Evolutionary conservation across 106 monocot species (phyloP).

Genomic region (Acorus gramineus): DNA sequence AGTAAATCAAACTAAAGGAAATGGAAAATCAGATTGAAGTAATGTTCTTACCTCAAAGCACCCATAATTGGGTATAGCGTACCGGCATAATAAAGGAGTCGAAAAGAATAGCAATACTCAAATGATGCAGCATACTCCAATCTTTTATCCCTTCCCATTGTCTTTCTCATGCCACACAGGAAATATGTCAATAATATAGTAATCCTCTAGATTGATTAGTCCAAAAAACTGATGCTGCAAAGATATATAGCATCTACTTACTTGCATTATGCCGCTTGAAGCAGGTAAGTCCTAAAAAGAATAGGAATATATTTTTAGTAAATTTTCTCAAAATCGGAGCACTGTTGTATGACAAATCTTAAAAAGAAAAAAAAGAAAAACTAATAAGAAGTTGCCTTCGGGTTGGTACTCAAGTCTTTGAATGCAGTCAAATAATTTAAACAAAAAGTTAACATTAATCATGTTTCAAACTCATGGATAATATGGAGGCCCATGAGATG

Average conservation of each 20-base stretch:
- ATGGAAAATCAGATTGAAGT: neutral
- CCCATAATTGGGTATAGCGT: constrained; percentile 96
- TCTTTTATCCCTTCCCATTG: constrained; percentile 90
- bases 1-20: no score
- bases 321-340: neutral
- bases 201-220: no score
- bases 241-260: constrained; percentile 16
- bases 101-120: constrained; percentile 78
- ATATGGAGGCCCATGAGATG: no score
- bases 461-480: no score
- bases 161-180: constrained; percentile 25
- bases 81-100: constrained; percentile 87
- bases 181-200: no score
- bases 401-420: no score
- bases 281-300: constrained; percentile 75
- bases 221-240: neutral
- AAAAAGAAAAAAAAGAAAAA: no score
- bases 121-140: constrained; percentile 91
- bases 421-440: no score
- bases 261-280: constrained; percentile 97
- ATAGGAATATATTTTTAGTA: no score
- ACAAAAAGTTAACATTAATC: no score
- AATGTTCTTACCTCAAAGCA: constrained; percentile 52
- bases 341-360: neutral
- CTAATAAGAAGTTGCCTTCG: no score